Evolutionary conservation across 2,329 filamentous ascomycete genomes (phyloP), one percentile per base, ranked within the genome.

Genomic region (Amesomyces nigricolor): DNA sequence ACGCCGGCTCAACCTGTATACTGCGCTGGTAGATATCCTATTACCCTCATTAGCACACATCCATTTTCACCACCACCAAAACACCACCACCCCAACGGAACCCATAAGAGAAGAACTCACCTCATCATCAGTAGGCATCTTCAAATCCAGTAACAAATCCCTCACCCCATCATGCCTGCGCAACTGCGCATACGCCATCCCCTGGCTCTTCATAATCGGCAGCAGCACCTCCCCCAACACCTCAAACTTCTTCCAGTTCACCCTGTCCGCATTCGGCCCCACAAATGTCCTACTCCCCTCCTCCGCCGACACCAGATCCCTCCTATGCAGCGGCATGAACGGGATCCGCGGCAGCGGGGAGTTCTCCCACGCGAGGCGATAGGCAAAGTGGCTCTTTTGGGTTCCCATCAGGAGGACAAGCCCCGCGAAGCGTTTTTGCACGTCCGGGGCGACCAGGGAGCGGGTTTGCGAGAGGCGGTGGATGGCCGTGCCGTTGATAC

Each of bases 241-340:
- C 71, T 97, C 92, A 65, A 97, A 99, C 69, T 99, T 99, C 72
- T 87, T 91, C 94, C 94, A 99, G 69, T 97, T 97, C 68, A 99
- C 89, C 50, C 89, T 79, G 60, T 89, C 82, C 61, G 78, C 82
- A 58, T 83, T 79, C 2, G 81, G 78, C 7, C 88, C 89, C 1
- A 97, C 76, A 68, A 96, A 92, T 0, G 94, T 97, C 65, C 83
- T 83, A 70, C 94, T 96, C 35, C 92, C 94, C 71, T 96, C 89
- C 66, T 95, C 90, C 0, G 94, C 92, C 11, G 88, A 90, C 1
- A 96, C 90, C 22, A 99, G 78, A 72, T 99, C 94, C 61, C 91
- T 82, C 43, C 89, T 83, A 67, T 95, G 90, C 29, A 97, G 78
- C 2, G 94, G 92, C 49, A 97, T 85, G 69, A 95, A 97, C 0